These are phyloP conservation scores for Lycium barbarum DNA, from an alignment of 257 asterid species.

Conservation along the genomic window DNA sequence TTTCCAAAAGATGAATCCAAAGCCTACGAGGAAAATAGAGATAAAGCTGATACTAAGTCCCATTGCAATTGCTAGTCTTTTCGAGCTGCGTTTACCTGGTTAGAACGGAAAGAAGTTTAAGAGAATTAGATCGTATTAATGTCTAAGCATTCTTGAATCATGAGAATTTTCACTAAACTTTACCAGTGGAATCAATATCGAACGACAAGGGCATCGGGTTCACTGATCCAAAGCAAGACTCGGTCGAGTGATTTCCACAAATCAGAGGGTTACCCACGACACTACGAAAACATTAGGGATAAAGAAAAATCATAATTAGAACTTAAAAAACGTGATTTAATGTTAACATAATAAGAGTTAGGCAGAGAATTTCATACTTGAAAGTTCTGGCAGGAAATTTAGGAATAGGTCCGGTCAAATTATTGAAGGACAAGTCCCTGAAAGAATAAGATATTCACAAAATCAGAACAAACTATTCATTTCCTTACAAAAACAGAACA, in stretches of 20 bases:
- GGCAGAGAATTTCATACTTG: constrained; percentile 58
- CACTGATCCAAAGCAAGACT: constrained; percentile 67
- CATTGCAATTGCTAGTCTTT: constrained; percentile 69
- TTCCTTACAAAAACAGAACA: constrained; percentile 15
- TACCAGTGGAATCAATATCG: constrained; percentile 40
- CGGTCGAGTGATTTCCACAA: constrained; percentile 71
- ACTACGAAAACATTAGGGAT: constrained; percentile 42
- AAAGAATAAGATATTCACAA: constrained; percentile 31
- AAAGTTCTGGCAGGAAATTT: constrained; percentile 81
- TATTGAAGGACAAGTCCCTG: constrained; percentile 98
- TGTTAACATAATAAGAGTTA: constrained; percentile 9
- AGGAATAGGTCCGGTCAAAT: constrained; percentile 89
- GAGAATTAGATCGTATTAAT: background rate
- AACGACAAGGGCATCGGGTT: constrained; percentile 62
- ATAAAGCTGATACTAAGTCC: constrained; percentile 72
- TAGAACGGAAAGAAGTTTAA: background rate
- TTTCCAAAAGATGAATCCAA: constrained; percentile 59
- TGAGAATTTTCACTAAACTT: background rate
- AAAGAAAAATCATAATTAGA: background rate
- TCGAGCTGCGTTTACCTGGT: constrained; percentile 61
- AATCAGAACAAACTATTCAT: constrained; percentile 25
- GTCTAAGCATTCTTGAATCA: background rate
- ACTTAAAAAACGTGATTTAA: constrained; percentile 1
- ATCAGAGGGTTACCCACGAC: constrained; percentile 79
- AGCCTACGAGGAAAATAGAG: constrained; percentile 38